These are phyloP conservation scores for Suillus luteus DNA, from an alignment of 768 basidiomycete genomes.

Conservation along the genomic window DNA sequence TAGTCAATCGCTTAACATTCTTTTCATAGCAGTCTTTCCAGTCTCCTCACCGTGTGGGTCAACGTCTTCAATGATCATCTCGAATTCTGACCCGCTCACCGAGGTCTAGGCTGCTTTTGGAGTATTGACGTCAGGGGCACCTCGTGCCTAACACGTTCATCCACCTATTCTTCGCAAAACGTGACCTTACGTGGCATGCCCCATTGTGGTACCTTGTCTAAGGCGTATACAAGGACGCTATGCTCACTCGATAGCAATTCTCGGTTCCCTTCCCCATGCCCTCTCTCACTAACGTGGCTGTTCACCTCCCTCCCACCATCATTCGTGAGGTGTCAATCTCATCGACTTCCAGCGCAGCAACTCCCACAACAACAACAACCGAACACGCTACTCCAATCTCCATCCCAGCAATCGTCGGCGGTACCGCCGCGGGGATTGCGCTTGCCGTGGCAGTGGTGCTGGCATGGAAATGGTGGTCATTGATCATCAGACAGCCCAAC, in stretches of 20 bases:
- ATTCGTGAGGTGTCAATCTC: not conserved
- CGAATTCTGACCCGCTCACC: too few relatives aligned
- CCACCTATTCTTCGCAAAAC: too few relatives aligned
- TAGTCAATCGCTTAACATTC: too few relatives aligned
- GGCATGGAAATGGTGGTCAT: conserved; percentile 51
- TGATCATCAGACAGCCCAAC: not conserved
- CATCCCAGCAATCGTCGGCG: conserved; percentile 52
- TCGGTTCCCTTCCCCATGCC: conserved; percentile 6
- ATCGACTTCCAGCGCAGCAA: not conserved
- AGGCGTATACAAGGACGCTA: not conserved
- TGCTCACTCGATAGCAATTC: not conserved
- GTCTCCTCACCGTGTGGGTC: too few relatives aligned
- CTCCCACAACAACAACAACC: not conserved
- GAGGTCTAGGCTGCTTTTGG: not conserved
- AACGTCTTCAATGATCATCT: too few relatives aligned
- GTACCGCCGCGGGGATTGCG: conserved; percentile 46
- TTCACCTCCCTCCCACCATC: not conserved
- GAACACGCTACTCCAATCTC: conserved; percentile 34
- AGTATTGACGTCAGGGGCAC: not conserved
- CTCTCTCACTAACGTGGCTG: not conserved
- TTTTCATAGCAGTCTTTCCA: too few relatives aligned
- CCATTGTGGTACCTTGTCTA: not conserved
- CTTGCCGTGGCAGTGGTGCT: conserved; percentile 46
- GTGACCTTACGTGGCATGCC: not conserved
- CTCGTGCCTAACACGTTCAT: conserved; percentile 5